These are phyloP conservation scores for Hymenoscyphus linearis DNA, from an alignment of 2,329 filamentous ascomycete genomes.

Conservation along the genomic window DNA sequence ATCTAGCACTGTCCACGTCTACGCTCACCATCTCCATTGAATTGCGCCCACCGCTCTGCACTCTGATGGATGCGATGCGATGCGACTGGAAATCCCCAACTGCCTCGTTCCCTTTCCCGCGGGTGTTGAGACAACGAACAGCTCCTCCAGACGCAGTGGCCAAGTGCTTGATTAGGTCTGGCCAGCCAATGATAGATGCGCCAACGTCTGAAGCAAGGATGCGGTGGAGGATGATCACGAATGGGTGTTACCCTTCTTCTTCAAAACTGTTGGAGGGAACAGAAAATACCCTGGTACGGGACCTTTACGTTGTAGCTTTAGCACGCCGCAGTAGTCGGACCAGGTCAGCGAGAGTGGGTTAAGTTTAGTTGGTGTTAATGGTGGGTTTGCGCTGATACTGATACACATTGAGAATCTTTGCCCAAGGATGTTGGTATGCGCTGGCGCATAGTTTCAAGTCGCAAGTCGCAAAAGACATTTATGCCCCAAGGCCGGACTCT, in stretches of 20 bases:
- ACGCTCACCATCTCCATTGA: not conserved
- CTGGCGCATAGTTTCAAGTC: constrained; percentile 30
- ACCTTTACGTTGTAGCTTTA: constrained; percentile 6
- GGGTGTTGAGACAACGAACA: constrained; percentile 22
- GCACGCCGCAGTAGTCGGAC: not conserved
- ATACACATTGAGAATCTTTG: constrained; percentile 13
- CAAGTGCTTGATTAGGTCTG: constrained; percentile 28
- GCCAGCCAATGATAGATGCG: constrained; percentile 29
- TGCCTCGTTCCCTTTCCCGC: constrained; percentile 16
- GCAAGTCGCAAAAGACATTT: constrained; percentile 17
- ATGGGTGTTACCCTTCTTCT: constrained; percentile 17
- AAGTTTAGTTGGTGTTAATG: not conserved
- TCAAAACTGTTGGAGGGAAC: too few species aligned
- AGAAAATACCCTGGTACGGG: too few species aligned
- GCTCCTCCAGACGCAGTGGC: constrained; percentile 25
- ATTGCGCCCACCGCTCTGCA: not conserved
- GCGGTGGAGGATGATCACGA: constrained; percentile 19
- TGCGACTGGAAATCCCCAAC: constrained; percentile 11
- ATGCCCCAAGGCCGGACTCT: constrained; percentile 20
- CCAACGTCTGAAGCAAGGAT: constrained; percentile 24
- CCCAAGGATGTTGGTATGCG: constrained; percentile 29
- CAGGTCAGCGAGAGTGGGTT: not conserved
- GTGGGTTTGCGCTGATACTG: constrained; percentile 1
- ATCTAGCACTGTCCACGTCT: not conserved
- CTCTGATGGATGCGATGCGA: constrained; percentile 8